Base-by-base conservation (phyloP, 352 stramenopile species). In the Blastocystis sp. region DNA sequence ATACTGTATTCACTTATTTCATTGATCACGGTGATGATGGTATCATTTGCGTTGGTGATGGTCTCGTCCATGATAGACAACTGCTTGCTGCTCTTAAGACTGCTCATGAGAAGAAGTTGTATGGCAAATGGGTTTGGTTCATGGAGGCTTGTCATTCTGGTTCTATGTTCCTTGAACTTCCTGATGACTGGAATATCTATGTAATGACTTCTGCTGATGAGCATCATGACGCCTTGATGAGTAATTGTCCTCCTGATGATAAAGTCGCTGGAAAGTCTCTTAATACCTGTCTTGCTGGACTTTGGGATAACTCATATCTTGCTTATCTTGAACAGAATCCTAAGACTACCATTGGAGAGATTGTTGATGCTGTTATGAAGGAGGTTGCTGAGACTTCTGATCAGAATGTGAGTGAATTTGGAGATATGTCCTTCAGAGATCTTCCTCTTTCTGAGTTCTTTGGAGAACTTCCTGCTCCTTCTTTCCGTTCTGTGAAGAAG, bases 1-100 rank as follows among this genome's bases (percentile, higher is more conserved):
- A n/a, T n/a, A n/a, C n/a, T n/a, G n/a, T n/a, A n/a, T n/a, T 78
- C 67, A 78, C 52, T 35, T 78, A 78, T 43, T 78, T 78, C 52
- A 78, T 78, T 78, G 67, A 78, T 69, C 67, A 78, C 67, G 67
- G 67, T 35, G 24, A 69, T 69, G 67, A 58, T 35, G 29, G 24
- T 4, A 74, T 78, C 16, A 11, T 78, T 4, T 35, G 7, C 6
- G n/a, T 78, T 78, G 67, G 67, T 11, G 29, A 57, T 4, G 67
- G 27, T 69, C 16, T 61, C 6, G 21, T 66, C 16, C 7, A 66
- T 29, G 16, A 16, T 21, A 29, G 37, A 11, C 16, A 66, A 32
- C 57, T 66, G 7, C 16, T 66, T 21, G 24, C 16, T 29, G 57
- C 21, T 16, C 24, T 66, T 7, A 66, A 66, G 27, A 21, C 57